Evolutionary conservation across 495 filamentous ascomycete genomes (phyloP).

Genomic region (Annulohypoxylon stygium): DNA sequence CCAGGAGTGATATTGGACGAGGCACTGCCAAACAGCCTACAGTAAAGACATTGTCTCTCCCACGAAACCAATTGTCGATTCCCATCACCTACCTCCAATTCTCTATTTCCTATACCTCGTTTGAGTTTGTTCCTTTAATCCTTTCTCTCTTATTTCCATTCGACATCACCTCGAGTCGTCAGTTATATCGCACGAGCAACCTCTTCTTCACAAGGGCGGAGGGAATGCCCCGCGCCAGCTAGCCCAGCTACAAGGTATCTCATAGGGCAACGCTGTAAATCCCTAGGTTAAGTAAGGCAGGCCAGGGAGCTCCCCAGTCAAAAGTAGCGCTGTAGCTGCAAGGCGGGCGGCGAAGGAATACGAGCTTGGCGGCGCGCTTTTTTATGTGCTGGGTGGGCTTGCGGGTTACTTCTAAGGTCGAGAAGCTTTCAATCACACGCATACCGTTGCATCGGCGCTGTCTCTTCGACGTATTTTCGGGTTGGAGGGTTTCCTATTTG

Average conservation of each 20-base stretch:
- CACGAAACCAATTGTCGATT: background rate
- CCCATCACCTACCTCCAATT: background rate
- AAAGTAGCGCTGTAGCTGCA: conserved; percentile 21
- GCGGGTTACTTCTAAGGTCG: background rate
- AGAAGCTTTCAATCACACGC: conserved; percentile 30
- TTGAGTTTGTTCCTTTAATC: background rate
- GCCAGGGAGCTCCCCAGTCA: conserved; percentile 1
- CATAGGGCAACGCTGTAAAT: background rate
- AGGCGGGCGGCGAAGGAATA: conserved; percentile 43
- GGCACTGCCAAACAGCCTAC: conserved; percentile 21
- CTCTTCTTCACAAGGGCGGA: background rate
- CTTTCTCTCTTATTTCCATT: background rate
- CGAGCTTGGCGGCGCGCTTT: conserved; percentile 40
- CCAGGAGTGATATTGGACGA: conserved; percentile 8
- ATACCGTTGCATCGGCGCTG: conserved; percentile 24
- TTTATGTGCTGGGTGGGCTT: conserved; percentile 4
- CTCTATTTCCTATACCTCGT: background rate
- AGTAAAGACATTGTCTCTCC: conserved; percentile 31
- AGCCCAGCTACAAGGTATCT: background rate
- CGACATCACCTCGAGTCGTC: background rate
- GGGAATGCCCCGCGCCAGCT: conserved; percentile 9
- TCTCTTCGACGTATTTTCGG: background rate
- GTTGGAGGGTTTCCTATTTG: conserved; percentile 11
- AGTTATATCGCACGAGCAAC: conserved; percentile 5
- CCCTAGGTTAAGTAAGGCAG: background rate